These are phyloP conservation scores for Spathaspora passalidarum DNA, from an alignment of 805 yeast species.

Conservation along the genomic window DNA sequence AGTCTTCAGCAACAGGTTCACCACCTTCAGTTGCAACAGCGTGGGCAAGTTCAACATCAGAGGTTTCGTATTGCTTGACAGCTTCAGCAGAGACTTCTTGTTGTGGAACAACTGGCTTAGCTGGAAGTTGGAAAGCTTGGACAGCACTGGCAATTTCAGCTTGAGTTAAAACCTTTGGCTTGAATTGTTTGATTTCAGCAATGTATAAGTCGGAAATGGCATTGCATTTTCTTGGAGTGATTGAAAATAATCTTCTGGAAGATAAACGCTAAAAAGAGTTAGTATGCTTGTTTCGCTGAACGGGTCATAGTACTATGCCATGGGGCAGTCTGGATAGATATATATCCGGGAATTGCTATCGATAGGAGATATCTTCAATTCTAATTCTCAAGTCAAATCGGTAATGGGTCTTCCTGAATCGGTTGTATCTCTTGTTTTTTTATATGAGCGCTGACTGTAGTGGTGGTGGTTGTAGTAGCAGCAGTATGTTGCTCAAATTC, in stretches of 20 bases:
- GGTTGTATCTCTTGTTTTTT: too few species aligned
- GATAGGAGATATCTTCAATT: not conserved
- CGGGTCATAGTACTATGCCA: not conserved
- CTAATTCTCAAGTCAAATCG: not conserved
- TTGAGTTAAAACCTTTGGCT: constrained; percentile 73
- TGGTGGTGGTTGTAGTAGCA: too few species aligned
- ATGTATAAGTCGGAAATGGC: constrained; percentile 81
- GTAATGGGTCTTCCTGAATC: too few species aligned
- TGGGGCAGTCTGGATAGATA: too few species aligned
- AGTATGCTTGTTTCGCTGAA: not conserved
- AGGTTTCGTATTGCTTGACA: constrained; percentile 62
- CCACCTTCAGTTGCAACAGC: constrained; percentile 27
- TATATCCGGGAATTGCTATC: too few species aligned
- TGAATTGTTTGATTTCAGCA: constrained; percentile 82
- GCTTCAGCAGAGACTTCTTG: constrained; percentile 69
- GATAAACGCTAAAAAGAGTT: constrained; percentile 26
- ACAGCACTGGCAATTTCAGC: constrained; percentile 77
- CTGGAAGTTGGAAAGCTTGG: constrained; percentile 79
- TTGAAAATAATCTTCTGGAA: constrained; percentile 40
- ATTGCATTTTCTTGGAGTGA: constrained; percentile 48
- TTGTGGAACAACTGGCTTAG: constrained; percentile 72
- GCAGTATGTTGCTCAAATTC: too few species aligned
- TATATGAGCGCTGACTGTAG: too few species aligned
- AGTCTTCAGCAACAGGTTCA: constrained; percentile 48
- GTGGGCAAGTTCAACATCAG: constrained; percentile 63